Evolutionary conservation across 176 grass and related monocot genomes (phyloP).

Genomic region (Aechmea fasciata): DNA sequence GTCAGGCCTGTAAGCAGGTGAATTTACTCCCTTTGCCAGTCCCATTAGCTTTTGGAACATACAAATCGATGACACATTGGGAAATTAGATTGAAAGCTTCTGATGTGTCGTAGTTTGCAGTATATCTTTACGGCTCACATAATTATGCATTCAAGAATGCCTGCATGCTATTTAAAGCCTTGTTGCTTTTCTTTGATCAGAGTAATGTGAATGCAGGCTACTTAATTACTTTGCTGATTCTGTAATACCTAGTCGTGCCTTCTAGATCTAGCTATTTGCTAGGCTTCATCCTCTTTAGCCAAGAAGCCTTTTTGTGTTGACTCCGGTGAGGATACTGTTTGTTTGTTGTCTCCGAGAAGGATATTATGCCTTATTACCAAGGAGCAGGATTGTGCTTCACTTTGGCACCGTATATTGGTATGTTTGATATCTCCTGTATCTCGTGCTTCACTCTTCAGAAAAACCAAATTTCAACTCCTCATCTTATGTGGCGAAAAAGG

Average conservation of each 20-base stretch:
- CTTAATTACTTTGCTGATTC: background rate
- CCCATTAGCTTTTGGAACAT: too few species aligned
- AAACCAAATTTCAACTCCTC: background rate
- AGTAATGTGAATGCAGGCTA: background rate
- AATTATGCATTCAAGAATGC: too few species aligned
- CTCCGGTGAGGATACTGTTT: background rate
- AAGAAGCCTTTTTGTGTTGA: background rate
- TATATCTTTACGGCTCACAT: too few species aligned
- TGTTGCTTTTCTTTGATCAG: background rate
- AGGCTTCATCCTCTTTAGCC: background rate
- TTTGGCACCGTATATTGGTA: background rate
- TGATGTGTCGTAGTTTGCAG: too few species aligned
- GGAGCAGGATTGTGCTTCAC: background rate
- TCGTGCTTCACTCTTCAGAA: background rate
- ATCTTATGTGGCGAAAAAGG: too few species aligned
- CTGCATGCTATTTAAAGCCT: too few species aligned
- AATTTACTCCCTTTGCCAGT: too few species aligned
- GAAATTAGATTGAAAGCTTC: too few species aligned
- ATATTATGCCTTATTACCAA: background rate
- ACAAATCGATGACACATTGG: too few species aligned
- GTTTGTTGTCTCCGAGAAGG: background rate
- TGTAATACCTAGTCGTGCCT: background rate
- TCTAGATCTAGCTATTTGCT: background rate
- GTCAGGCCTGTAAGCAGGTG: too few species aligned
- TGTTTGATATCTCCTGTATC: background rate